Base-by-base conservation (phyloP, 2,329 filamentous ascomycete species). In the Colletotrichum gigasporum region DNA sequence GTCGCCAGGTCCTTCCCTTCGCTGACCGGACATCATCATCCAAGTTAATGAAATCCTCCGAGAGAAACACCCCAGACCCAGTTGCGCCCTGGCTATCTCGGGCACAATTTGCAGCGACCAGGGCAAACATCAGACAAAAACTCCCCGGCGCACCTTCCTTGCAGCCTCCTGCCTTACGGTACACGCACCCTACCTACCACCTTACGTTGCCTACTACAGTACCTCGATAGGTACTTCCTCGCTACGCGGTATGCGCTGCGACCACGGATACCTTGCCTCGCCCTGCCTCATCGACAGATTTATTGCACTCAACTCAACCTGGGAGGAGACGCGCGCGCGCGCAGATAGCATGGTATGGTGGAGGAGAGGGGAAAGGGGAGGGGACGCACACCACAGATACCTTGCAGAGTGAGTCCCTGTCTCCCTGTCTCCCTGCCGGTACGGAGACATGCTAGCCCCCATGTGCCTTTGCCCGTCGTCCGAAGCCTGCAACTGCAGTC, bases 41-140 rank as follows among this genome's bases (percentile, higher is more conserved):
- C 61, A 48, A 64, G 32, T 65, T 55, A 37, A 65, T 65, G 56
- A 65, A 65, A 65, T 32, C 42, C 62, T 62, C 62, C 62, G 56
- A 65, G 9, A 42, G 50, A 65, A 65, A 62, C 56, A 55, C 62
- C 56, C 56, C 28, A 61, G 61, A 64, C 55, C 61, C 55, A 34
- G 55, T 42, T 35, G 22, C 20, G 37, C 35, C 42, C 42, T 62
- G 51, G 47, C 9, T 35, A 55, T 62, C 62, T 55, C 56, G 56
- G 55, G 18, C 62, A 24, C 62, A 65, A 62, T 65, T 41, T 55
- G 26, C 56, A 28, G 4, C 18, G 48, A 51, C 48, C 24, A 50
- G 56, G 60, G 47, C 35, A 53, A 53, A 61, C 61, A 62, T 65
- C 48, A 51, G 57, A 45, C 48, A 35, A 55, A 61, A 64, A 61